Percentiles rank a stretch among this genome's conserved stretches.
phyloP scores from a whole-genome alignment of 352 stramenopile genomes.

The Phytophthora sp. region DNA sequence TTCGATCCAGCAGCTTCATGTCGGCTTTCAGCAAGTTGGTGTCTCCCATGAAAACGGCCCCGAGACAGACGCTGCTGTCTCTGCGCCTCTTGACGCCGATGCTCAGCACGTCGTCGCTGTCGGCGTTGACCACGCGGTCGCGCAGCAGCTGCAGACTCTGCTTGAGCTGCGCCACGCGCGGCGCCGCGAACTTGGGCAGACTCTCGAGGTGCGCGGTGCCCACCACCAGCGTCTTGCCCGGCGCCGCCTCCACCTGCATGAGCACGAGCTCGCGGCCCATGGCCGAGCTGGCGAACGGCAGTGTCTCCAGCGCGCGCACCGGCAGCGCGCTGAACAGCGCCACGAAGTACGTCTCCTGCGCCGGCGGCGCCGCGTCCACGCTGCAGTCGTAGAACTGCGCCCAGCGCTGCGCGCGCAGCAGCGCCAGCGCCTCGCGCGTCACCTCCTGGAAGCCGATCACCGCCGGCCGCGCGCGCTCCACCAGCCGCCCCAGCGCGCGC shows the following conservation, averaged over 20 bases:
- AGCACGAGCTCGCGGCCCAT: slow-evolving; percentile 79
- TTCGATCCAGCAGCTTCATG: slow-evolving; percentile 61
- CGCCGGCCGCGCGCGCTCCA: slow-evolving; percentile 59
- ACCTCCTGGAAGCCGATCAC: slow-evolving; percentile 84
- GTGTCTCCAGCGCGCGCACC: slow-evolving; percentile 59
- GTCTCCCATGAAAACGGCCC: slow-evolving; percentile 80
- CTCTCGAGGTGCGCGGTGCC: slow-evolving; percentile 78
- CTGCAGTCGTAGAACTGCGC: slow-evolving; percentile 82
- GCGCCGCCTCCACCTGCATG: slow-evolving; percentile 58
- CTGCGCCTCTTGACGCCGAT: slow-evolving; percentile 11
- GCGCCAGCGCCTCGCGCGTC: slow-evolving; percentile 60
- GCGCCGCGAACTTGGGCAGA: slow-evolving; percentile 54
- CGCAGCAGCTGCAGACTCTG: slow-evolving; percentile 56
- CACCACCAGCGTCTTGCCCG: slow-evolving; percentile 54
- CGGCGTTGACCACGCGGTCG: slow-evolving; percentile 43
- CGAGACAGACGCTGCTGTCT: slow-evolving; percentile 40
- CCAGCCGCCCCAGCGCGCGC: slow-evolving; percentile 56
- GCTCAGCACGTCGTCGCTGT: slow-evolving; percentile 9
- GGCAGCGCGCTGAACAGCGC: slow-evolving; percentile 79
- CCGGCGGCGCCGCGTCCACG: slow-evolving; percentile 63
- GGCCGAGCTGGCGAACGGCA: slow-evolving; percentile 71
- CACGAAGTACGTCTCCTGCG: slow-evolving; percentile 80
- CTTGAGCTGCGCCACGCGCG: slow-evolving; percentile 60
- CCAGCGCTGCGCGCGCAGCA: slow-evolving; percentile 67
- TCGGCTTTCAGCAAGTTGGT: slow-evolving; percentile 70